Percentiles rank a stretch among this genome's conserved stretches.
Evolutionary conservation across 805 yeast species (phyloP).

Genomic region (Metschnikowia shivogae): DNA sequence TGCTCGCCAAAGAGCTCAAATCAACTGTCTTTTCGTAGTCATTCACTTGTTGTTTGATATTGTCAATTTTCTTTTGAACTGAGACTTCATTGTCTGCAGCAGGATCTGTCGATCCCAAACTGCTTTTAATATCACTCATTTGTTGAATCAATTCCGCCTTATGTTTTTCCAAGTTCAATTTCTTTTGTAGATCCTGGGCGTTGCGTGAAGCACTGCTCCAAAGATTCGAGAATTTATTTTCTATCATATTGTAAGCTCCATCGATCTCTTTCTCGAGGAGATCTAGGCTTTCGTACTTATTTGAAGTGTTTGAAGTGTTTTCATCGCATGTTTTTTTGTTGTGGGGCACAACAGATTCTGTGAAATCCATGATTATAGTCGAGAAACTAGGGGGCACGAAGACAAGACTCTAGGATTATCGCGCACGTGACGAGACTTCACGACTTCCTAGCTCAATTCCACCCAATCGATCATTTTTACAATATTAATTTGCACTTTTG

Average conservation of each 20-base stretch:
- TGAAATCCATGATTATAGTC: conserved; percentile 26
- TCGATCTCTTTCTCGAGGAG: conserved; percentile 51
- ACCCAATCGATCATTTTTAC: too few relatives aligned
- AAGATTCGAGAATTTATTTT: conserved; percentile 40
- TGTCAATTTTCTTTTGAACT: conserved; percentile 28
- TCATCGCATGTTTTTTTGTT: conserved; percentile 13
- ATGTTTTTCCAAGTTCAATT: conserved; percentile 26
- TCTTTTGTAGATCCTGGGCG: conserved; percentile 29
- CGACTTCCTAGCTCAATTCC: neutral
- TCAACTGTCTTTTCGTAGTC: conserved; percentile 19
- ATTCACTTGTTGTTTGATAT: conserved; percentile 14
- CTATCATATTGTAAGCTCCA: conserved; percentile 44
- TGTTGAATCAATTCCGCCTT: conserved; percentile 27
- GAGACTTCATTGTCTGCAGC: conserved; percentile 13
- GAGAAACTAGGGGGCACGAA: neutral
- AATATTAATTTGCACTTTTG: too few relatives aligned
- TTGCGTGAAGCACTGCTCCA: conserved; percentile 34
- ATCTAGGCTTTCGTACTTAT: conserved; percentile 1
- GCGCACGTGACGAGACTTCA: neutral
- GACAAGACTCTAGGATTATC: neutral
- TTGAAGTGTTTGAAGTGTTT: neutral
- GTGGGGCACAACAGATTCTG: conserved; percentile 26
- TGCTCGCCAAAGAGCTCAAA: conserved; percentile 22
- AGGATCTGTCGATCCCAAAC: conserved; percentile 13
- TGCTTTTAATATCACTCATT: conserved; percentile 25